Conservation (phyloP, 306 rosid species). For the Styphnolobium japonicum region DNA sequence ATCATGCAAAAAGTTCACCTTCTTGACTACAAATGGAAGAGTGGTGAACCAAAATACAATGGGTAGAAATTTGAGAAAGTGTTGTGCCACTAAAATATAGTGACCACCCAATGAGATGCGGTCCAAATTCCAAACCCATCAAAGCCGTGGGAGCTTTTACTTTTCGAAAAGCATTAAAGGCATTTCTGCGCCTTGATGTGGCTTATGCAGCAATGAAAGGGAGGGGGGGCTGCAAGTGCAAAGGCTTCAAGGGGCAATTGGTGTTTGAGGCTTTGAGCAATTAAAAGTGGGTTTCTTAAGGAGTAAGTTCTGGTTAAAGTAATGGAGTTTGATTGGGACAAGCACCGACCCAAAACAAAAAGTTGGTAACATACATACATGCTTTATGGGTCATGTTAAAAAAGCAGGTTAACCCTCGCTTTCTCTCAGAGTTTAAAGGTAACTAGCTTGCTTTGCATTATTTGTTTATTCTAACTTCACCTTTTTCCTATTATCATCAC, state of each 20-base stretch:
- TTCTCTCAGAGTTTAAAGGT: conserved; percentile 29
- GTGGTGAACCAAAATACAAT: not conserved
- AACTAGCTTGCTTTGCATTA: conserved; percentile 25
- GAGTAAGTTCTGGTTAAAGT: conserved; percentile 41
- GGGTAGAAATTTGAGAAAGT: not conserved
- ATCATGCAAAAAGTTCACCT: conserved; percentile 24
- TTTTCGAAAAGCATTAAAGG: conserved; percentile 43
- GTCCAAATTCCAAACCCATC: conserved; percentile 33
- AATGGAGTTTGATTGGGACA: conserved; percentile 53
- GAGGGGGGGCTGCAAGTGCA: not conserved
- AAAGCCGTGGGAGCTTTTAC: conserved; percentile 29
- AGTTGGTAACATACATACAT: conserved; percentile 24
- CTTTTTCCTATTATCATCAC: conserved; percentile 16
- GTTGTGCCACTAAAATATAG: not conserved
- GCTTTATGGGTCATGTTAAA: conserved; percentile 39
- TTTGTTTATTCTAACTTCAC: not conserved
- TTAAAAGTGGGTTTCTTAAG: conserved; percentile 39
- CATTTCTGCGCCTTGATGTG: conserved; percentile 15
- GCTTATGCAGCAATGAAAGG: not conserved
- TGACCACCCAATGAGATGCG: conserved; percentile 4
- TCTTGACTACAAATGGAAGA: not conserved
- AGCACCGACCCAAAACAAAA: conserved; percentile 45
- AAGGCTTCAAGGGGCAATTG: not conserved
- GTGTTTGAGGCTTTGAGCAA: conserved; percentile 13
- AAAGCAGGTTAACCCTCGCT: conserved; percentile 37